phyloP scores from a whole-genome alignment of 2,329 filamentous ascomycete species.

The Fusarium papillatum region DNA sequence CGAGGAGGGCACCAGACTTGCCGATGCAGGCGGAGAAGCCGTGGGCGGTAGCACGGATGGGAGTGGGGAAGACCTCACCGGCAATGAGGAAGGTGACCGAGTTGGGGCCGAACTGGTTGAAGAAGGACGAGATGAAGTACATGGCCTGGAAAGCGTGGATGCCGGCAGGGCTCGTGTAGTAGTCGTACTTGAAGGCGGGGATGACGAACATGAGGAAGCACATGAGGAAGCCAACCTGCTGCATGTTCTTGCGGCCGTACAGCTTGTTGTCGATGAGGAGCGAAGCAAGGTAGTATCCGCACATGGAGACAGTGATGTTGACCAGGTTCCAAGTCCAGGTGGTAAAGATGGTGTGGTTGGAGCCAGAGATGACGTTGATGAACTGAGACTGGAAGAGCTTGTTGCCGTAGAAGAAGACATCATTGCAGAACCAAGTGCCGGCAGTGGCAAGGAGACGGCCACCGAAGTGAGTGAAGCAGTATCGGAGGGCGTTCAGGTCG shows the following conservation, averaged over 20 bases:
- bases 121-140: conserved; percentile 98
- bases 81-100: conserved; percentile 96
- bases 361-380: conserved; percentile 83
- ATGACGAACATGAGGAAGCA: conserved; percentile 95
- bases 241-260: conserved; percentile 97
- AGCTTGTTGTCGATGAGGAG: conserved; percentile 96
- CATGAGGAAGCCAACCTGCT: conserved; percentile 93
- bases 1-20: conserved; percentile 89
- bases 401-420: conserved; percentile 99
- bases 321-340: conserved; percentile 94
- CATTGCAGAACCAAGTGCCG: conserved; percentile 94
- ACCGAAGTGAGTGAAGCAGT: conserved; percentile 87
- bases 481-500: conserved; percentile 84
- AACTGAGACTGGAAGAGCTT: conserved; percentile 96
- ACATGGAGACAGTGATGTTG: conserved; percentile 89
- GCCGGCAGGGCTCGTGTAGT: conserved; percentile 80
- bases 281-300: conserved; percentile 91
- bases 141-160: conserved; percentile 96
- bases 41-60: conserved; percentile 93
- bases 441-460: conserved; percentile 89
- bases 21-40: conserved; percentile 94
- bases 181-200: conserved; percentile 88
- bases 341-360: conserved; percentile 81
- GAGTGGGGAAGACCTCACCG: conserved; percentile 96
- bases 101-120: conserved; percentile 99